phyloP scores from a whole-genome alignment of 176 grass and related monocot species.

The Phoenix dactylifera region DNA sequence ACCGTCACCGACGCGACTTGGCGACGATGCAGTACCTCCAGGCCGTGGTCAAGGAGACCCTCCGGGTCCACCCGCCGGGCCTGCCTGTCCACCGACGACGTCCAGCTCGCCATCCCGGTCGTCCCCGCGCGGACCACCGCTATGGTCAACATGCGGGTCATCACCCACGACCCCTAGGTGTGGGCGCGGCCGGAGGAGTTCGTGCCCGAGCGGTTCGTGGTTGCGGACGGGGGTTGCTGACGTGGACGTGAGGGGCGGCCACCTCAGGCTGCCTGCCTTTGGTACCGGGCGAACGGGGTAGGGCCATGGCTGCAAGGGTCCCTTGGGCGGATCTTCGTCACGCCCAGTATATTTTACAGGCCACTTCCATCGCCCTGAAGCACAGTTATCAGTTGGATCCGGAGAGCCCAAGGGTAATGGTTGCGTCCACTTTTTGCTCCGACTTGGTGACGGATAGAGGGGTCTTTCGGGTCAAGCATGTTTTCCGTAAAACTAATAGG shows the following conservation, averaged over 20 bases:
- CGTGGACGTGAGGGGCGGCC: slow-evolving; percentile 70
- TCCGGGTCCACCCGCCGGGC: slow-evolving; percentile 72
- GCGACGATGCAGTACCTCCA: slow-evolving; percentile 54
- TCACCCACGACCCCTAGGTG: slow-evolving; percentile 49
- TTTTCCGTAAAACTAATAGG: too few species aligned
- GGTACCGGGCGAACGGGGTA: slow-evolving; percentile 42
- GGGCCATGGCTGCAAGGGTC: too few species aligned
- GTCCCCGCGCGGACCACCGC: slow-evolving; percentile 58
- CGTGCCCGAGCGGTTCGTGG: slow-evolving; percentile 41
- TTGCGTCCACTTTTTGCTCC: too few species aligned
- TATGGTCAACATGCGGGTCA: slow-evolving; percentile 94
- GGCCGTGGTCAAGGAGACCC: slow-evolving; percentile 70
- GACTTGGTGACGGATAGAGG: too few species aligned
- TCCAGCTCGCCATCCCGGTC: slow-evolving; percentile 40
- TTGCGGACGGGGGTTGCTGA: slow-evolving; percentile 39
- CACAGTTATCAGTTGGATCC: too few species aligned
- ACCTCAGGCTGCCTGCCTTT: slow-evolving; percentile 65
- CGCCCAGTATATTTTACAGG: too few species aligned
- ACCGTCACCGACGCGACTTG: slow-evolving; percentile 39
- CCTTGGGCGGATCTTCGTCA: too few species aligned
- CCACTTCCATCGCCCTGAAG: too few species aligned
- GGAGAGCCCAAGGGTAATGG: too few species aligned
- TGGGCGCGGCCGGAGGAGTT: slow-evolving; percentile 43
- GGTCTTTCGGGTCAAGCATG: too few species aligned
- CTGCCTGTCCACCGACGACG: slow-evolving; percentile 58